Percentiles rank a stretch among this genome's conserved stretches.
Evolutionary conservation across 2,329 filamentous ascomycete genomes (phyloP).

Genomic region (Anisogramma anomala): DNA sequence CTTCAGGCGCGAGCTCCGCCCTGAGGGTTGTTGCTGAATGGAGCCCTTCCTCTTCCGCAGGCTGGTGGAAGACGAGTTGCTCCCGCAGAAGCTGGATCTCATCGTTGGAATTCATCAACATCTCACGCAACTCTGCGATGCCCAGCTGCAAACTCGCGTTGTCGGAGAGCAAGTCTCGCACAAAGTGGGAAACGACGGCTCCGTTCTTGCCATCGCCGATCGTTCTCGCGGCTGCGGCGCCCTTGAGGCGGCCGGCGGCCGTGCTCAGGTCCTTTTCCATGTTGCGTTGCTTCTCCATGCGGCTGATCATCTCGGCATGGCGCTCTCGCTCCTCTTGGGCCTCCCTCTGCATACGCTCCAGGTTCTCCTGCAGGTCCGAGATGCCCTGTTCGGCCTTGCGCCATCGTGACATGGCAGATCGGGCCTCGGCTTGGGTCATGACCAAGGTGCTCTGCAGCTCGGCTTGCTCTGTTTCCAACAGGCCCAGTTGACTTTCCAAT

Average conservation of each 20-base stretch:
- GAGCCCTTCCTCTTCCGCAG: constrained; percentile 35
- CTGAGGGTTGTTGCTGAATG: constrained; percentile 45
- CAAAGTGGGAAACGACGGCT: constrained; percentile 84
- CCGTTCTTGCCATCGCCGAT: constrained; percentile 47
- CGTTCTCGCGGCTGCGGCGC: constrained; percentile 61
- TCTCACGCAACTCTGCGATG: constrained; percentile 79
- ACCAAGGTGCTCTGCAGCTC: constrained; percentile 56
- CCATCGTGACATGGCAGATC: constrained; percentile 71
- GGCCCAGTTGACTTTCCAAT: constrained; percentile 67
- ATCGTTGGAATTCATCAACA: constrained; percentile 84
- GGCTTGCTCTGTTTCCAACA: constrained; percentile 73
- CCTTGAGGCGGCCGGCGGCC: constrained; percentile 69
- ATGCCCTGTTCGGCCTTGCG: constrained; percentile 73
- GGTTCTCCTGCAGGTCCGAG: constrained; percentile 68
- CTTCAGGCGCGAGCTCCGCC: constrained; percentile 54
- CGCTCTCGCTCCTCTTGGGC: constrained; percentile 67
- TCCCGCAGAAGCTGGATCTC: constrained; percentile 82
- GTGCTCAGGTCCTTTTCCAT: constrained; percentile 74
- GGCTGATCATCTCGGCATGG: constrained; percentile 67
- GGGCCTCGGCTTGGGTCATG: constrained; percentile 61
- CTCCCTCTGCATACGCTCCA: constrained; percentile 81
- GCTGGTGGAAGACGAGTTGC: constrained; percentile 69
- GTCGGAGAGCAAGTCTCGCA: constrained; percentile 88
- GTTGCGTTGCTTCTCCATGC: constrained; percentile 72
- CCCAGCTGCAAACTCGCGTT: constrained; percentile 89